Evolutionary conservation across 2,329 filamentous ascomycete genomes (phyloP).

Genomic region (Colletotrichum tanaceti): DNA sequence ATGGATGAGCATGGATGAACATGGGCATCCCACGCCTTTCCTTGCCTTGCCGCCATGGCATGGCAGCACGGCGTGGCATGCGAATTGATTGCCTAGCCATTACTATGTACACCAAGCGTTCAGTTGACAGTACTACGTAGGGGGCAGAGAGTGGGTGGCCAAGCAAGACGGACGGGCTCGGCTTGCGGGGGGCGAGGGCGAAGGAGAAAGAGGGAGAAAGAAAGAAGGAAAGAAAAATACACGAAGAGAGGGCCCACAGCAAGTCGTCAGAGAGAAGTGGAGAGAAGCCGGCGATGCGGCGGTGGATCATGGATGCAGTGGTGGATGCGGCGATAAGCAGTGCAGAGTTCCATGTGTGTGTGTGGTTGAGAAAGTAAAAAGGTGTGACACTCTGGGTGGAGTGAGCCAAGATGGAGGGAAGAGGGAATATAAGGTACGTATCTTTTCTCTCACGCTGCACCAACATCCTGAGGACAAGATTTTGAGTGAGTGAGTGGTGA

Average conservation of each 20-base stretch:
- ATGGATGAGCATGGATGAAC: conserved; percentile 8
- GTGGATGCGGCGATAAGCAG: conserved; percentile 22
- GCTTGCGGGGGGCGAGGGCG: conserved; percentile 14
- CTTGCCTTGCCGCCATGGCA: conserved; percentile 2
- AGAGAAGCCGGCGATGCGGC: conserved; percentile 26
- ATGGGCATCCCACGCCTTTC: conserved; percentile 14
- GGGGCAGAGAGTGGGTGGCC: not conserved
- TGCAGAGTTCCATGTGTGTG: conserved; percentile 3
- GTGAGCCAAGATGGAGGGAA: conserved; percentile 11
- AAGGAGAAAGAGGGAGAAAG: not conserved
- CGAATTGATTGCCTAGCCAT: too few species aligned
- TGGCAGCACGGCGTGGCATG: too few species aligned
- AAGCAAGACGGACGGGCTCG: conserved; percentile 24
- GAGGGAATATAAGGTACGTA: conserved; percentile 13
- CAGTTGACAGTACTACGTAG: too few species aligned
- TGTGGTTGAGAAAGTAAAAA: not conserved
- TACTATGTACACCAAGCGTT: too few species aligned
- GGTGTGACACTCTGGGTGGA: too few species aligned
- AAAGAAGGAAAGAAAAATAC: conserved; percentile 8
- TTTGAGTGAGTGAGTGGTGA: not conserved
- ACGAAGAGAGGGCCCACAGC: conserved; percentile 33
- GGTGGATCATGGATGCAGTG: conserved; percentile 20
- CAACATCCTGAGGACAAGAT: not conserved
- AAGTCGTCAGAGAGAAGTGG: conserved; percentile 38
- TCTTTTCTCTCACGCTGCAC: not conserved